Conservation (phyloP, 306 rosid genomes). For the Quercus cerris region DNA sequence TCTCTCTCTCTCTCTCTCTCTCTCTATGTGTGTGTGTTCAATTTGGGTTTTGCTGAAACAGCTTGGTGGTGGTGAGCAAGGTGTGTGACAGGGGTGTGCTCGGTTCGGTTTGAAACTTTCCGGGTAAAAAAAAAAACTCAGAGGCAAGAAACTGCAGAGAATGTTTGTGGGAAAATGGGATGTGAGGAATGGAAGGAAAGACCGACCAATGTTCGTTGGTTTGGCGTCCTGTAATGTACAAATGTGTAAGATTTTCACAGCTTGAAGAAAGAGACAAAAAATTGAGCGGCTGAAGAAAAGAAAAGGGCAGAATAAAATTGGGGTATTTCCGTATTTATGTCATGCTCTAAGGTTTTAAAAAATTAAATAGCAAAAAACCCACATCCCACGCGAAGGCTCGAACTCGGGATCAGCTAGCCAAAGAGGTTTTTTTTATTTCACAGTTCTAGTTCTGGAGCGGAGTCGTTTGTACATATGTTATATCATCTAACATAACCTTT, state of each 20-base stretch:
- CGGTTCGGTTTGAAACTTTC: slow-evolving; percentile 9
- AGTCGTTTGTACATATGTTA: too few species aligned
- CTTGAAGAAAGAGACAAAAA: slow-evolving; percentile 22
- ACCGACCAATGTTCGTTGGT: slow-evolving; percentile 14
- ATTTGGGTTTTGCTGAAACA: background rate
- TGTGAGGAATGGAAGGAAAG: slow-evolving; percentile 25
- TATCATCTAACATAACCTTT: too few species aligned
- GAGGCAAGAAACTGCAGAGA: slow-evolving; percentile 12
- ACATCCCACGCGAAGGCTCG: too few species aligned
- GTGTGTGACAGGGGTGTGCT: background rate
- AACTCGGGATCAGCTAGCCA: too few species aligned
- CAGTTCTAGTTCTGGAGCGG: too few species aligned
- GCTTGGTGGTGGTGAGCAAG: background rate
- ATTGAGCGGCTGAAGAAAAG: too few species aligned
- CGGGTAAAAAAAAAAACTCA: slow-evolving; percentile 21
- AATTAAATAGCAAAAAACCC: too few species aligned
- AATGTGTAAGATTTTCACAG: slow-evolving; percentile 18
- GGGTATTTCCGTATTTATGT: too few species aligned
- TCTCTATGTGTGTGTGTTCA: background rate
- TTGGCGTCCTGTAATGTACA: slow-evolving; percentile 19
- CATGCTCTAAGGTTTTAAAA: too few species aligned
- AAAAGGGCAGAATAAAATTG: too few species aligned
- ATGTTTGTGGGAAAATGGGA: background rate
- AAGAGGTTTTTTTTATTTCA: too few species aligned
- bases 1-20: background rate